Evolutionary conservation across 169 alveolate species (phyloP), one percentile per base, ranked within the genome.

Genomic region (Eimeria sp.): DNA sequence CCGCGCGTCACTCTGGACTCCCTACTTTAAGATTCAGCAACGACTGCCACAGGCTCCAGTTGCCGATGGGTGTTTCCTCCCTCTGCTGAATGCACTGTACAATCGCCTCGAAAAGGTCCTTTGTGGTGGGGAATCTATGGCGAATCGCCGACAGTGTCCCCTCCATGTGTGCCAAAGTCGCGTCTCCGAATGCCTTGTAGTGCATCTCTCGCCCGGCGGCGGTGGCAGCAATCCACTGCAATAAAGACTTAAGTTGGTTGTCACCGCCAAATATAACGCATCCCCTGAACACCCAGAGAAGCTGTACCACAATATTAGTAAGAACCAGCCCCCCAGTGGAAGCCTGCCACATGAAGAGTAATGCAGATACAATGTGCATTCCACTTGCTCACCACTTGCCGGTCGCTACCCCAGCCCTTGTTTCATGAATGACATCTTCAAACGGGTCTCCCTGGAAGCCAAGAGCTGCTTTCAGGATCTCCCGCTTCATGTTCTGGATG

Each of bases 371-470:
- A 87, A 20, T 2, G 67, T 47, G 14, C 40, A 61, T 11, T 70
- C 49, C 6, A 11, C 83, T 6, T 40, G 54, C 90, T 76, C 43
- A 91, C 95, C 95, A 91, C 18, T 51, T 45, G 13, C 95, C 95
- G 13, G 95, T 75, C 6, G 95, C 95, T 43, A 91, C 90, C 83
- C 70, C 57, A 6, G 70, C 67, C 82, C 34, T 67, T 20, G 83
- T 18, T 5, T 18, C 65, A 20, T 54, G 47, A 22, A 76, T 57
- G 45, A 30, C 61, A 27, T 43, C 83, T 40, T 91, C 95, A 49
- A 30, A 91, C 18, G 95, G 95, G 95, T 91, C 95, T 9, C 95
- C 95, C 61, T 91, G 83, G 54, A 91, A 91, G 78, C 95, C 95
- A 16, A 91, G 65, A 16, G 80, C 82, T 16, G 95, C 95, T 72